Evolutionary conservation across 2,329 filamentous ascomycete species (phyloP).

Genomic region (Xylaria hypoxylon): DNA sequence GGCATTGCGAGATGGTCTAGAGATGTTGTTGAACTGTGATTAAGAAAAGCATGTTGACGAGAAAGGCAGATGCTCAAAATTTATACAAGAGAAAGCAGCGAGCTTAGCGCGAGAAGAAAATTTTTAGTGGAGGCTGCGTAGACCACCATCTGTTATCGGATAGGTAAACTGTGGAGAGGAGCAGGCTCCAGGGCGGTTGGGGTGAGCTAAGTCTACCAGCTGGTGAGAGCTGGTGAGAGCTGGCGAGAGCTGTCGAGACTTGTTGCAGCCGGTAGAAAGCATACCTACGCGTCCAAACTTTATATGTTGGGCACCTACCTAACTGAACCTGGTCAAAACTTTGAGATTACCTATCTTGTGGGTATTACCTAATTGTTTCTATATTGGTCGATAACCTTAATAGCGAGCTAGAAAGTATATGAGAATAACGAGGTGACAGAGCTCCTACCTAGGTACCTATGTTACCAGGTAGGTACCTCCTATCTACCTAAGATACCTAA

Average conservation of each 20-base stretch:
- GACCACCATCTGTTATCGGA: slow-evolving; percentile 11
- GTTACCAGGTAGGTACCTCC: too few relatives aligned
- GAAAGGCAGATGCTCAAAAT: slow-evolving; percentile 8
- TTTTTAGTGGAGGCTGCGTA: slow-evolving; percentile 24
- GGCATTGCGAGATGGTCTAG: background rate
- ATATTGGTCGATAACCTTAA: too few relatives aligned
- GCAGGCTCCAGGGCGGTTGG: background rate
- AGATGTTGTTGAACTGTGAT: background rate
- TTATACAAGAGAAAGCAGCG: slow-evolving; percentile 20
- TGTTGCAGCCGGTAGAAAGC: too few relatives aligned
- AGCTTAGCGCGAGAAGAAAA: slow-evolving; percentile 31
- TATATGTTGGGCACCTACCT: too few relatives aligned
- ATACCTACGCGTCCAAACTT: too few relatives aligned
- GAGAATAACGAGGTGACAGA: too few relatives aligned
- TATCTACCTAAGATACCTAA: too few relatives aligned
- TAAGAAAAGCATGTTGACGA: slow-evolving; percentile 5
- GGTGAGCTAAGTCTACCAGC: background rate
- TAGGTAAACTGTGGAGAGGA: slow-evolving; percentile 26
- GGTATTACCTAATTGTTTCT: too few relatives aligned
- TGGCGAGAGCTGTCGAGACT: background rate
- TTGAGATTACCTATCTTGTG: too few relatives aligned
- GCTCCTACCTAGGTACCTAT: too few relatives aligned
- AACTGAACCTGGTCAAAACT: too few relatives aligned
- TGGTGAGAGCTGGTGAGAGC: background rate
- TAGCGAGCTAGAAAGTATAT: too few relatives aligned